Percentiles rank a stretch among this genome's conserved stretches.
Conservation (phyloP, 2,329 filamentous ascomycete genomes). For the Juglanconis juglandina region DNA sequence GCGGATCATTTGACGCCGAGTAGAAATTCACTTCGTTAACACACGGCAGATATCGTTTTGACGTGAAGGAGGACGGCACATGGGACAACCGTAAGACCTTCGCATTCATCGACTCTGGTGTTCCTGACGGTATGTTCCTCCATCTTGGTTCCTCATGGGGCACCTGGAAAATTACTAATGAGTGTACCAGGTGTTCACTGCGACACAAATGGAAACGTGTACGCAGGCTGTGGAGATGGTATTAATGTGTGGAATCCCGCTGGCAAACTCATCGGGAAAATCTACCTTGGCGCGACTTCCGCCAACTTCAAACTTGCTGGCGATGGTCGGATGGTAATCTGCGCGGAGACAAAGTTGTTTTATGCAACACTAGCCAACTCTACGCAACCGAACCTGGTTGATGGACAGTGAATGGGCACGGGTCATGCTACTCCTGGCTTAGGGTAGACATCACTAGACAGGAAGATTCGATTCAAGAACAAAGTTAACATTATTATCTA, state of each 20-base stretch:
- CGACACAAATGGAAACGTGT: conserved; percentile 54
- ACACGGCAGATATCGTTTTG: conserved; percentile 37
- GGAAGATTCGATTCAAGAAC: no score
- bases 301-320: conserved; percentile 50
- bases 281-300: conserved; percentile 44
- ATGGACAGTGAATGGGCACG: not conserved
- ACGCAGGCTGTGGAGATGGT: conserved; percentile 48
- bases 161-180: conserved; percentile 28
- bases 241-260: conserved; percentile 47
- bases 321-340: conserved; percentile 37
- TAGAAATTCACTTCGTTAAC: conserved; percentile 16
- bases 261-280: conserved; percentile 53
- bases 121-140: conserved; percentile 50
- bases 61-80: conserved; percentile 39
- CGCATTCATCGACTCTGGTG: conserved; percentile 48
- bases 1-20: conserved; percentile 8
- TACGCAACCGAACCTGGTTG: not conserved
- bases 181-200: conserved; percentile 49
- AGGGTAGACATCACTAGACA: not conserved
- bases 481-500: no score
- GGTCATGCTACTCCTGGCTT: not conserved
- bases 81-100: conserved; percentile 47
- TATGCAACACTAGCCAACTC: conserved; percentile 31
- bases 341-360: conserved; percentile 38
- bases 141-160: not conserved